These are phyloP conservation scores for Sordaria brevicollis DNA, from an alignment of 495 filamentous ascomycete genomes.

Conservation along the genomic window DNA sequence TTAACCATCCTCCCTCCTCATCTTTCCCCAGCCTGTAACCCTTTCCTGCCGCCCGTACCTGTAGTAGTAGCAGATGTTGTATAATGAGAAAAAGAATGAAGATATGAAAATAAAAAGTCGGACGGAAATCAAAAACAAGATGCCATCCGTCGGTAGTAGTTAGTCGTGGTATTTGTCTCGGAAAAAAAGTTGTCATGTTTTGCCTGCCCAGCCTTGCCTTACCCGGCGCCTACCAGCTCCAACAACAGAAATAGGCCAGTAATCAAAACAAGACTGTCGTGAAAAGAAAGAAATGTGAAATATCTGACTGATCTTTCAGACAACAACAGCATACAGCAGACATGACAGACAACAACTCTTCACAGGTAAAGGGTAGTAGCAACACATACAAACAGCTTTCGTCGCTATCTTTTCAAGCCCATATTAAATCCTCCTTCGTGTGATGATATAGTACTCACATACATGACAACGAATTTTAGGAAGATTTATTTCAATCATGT, in stretches of 20 bases:
- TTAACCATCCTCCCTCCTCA: not conserved
- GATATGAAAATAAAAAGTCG: not conserved
- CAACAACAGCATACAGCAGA: not conserved
- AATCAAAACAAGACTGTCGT: not conserved
- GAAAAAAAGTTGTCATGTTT: not conserved
- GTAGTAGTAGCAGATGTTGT: not conserved
- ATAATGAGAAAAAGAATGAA: not conserved
- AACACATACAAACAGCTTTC: not conserved
- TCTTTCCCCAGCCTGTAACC: not conserved
- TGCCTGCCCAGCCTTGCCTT: not conserved
- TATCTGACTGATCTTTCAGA: not conserved
- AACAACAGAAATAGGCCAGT: not conserved
- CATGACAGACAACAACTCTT: not conserved
- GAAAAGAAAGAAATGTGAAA: not conserved
- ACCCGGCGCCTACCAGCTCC: not conserved
- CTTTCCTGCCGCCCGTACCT: not conserved
- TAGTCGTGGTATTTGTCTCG: not conserved
- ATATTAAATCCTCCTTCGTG: not conserved
- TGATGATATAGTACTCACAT: not conserved
- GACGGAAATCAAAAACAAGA: not conserved
- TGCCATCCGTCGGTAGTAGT: not conserved
- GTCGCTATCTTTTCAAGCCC: not conserved
- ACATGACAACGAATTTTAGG: not conserved
- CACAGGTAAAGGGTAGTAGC: not conserved
- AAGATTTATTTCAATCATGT: conserved; percentile 32